Evolutionary conservation across 768 basidiomycete genomes (phyloP), one percentile per base, ranked within the genome.

Genomic region (Floccularia luteovirens): DNA sequence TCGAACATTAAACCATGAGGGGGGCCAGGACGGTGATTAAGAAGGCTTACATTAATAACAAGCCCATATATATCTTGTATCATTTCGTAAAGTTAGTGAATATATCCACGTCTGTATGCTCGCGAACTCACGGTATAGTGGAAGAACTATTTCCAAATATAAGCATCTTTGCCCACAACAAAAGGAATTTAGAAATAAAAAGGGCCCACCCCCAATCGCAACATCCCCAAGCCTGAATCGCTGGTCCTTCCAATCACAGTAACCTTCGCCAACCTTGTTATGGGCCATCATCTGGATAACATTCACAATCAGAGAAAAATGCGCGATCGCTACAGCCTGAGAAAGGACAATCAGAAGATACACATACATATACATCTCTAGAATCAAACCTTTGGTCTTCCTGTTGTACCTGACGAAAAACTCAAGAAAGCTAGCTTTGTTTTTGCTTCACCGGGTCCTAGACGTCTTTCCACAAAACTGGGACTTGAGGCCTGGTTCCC

Each of bases 401-500:
- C n/a, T n/a, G n/a, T n/a, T n/a, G n/a, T n/a, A n/a, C n/a, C n/a
- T n/a, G n/a, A n/a, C n/a, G n/a, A n/a, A n/a, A n/a, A n/a, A n/a
- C n/a, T 77, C 20, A 85, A 58, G 44, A 85, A 75, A 0, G 85
- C 84, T 10, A 86, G 52, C 52, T 82, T 87, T n/a, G n/a, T n/a
- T n/a, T n/a, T n/a, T n/a, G n/a, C n/a, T n/a, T n/a, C n/a, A n/a
- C n/a, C n/a, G n/a, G 68, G 66, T 2, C 44, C 53, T 30, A 87
- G 57, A 24, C 47, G 64, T 21, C 70, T 63, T 53, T 85, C 82
- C 3, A 57, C 58, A 43, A 73, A 82, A 7, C 53, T 39, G 1
- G 57, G 46, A 1, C n/a, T n/a, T n/a, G 57, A 52, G 28, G 54
- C 52, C 2, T 55, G 51, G 2, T 73, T 55, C 3, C 82, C 82